Percentiles rank a stretch among this genome's conserved stretches.
phyloP scores from a whole-genome alignment of 768 basidiomycete genomes.

The Termitomyces heimii region DNA sequence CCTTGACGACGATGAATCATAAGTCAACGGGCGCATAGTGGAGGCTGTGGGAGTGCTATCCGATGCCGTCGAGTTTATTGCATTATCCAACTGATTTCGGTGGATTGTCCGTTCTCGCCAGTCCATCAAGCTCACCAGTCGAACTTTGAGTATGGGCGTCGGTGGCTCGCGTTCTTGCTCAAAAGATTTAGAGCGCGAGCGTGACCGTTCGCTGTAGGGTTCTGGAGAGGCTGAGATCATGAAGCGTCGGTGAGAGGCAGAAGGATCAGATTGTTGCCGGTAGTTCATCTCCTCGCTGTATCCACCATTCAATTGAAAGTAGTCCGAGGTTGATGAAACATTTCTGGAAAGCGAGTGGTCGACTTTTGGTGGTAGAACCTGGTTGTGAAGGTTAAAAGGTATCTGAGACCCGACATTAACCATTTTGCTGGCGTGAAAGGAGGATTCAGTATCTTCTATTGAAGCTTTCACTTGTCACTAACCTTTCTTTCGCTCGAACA shows the following conservation, averaged over 20 bases:
- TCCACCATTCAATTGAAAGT: conserved; percentile 13
- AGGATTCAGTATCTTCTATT: background rate
- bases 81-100: conserved; percentile 1
- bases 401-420: conserved; percentile 57
- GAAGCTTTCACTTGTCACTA: conserved; percentile 13
- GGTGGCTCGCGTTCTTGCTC: conserved; percentile 6
- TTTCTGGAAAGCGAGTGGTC: conserved; percentile 24
- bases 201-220: conserved; percentile 3
- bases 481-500: conserved; percentile 60
- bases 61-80: background rate
- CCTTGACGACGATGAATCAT: background rate
- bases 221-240: conserved; percentile 10
- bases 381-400: conserved; percentile 55
- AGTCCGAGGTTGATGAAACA: conserved; percentile 18
- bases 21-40: background rate
- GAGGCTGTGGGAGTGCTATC: conserved; percentile 4
- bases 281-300: conserved; percentile 12
- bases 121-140: conserved; percentile 22
- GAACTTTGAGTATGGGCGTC: conserved; percentile 24
- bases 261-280: conserved; percentile 12
- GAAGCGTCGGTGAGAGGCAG: conserved; percentile 8
- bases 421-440: conserved; percentile 50
- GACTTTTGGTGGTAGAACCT: conserved; percentile 18
- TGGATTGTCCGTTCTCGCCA: conserved; percentile 12
- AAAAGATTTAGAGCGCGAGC: conserved; percentile 10